A percentile compares a stretch with the other conserved stretches of the same genome.
These are phyloP conservation scores for Thuja plicata DNA, from an alignment of 83 land plant species.

Conservation along the genomic window DNA sequence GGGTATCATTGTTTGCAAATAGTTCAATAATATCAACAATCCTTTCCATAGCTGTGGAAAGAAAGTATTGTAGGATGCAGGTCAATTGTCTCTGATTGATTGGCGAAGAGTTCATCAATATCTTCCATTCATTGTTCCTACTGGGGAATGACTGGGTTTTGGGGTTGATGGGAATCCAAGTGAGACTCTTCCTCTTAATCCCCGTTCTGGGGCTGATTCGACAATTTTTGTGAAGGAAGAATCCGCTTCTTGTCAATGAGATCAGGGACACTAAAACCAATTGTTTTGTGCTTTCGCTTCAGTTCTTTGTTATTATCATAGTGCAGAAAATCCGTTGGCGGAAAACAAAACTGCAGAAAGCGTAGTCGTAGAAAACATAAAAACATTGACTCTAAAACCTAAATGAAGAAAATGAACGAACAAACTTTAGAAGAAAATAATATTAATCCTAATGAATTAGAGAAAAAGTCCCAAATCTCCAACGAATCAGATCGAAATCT, in stretches of 20 bases:
- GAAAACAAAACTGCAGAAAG: neutral
- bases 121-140: too few species aligned
- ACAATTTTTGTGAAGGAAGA: too few species aligned
- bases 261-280: neutral
- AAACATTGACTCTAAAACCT: neutral
- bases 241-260: neutral
- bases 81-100: too few species aligned
- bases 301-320: neutral
- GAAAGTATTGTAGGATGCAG: too few species aligned
- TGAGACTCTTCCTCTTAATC: too few species aligned
- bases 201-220: too few species aligned
- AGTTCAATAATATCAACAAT: too few species aligned
- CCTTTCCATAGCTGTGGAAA: too few species aligned
- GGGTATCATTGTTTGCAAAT: too few species aligned
- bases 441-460: neutral
- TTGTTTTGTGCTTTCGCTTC: neutral
- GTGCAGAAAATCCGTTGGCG: neutral
- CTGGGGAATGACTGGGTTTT: too few species aligned
- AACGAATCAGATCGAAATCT: neutral
- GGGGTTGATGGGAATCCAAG: too few species aligned
- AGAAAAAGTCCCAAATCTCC: neutral
- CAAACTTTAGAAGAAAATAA: neutral
- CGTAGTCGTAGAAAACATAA: neutral
- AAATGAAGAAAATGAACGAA: neutral
- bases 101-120: too few species aligned